phyloP scores from a whole-genome alignment of 1,284 basidiomycete species.

The Tilletia horrida region DNA sequence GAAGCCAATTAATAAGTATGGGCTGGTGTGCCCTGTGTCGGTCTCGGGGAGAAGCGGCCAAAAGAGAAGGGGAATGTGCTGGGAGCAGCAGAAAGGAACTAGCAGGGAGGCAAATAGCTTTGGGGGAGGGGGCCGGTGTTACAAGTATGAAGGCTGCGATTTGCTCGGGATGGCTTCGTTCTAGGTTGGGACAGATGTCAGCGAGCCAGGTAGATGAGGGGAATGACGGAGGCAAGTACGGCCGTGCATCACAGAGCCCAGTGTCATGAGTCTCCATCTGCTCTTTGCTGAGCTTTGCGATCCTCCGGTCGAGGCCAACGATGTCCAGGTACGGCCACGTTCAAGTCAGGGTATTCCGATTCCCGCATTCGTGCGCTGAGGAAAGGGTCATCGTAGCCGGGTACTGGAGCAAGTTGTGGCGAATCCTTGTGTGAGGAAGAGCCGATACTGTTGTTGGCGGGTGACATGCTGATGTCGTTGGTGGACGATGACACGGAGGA shows the following conservation, averaged over 20 bases:
- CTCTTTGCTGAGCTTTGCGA: slow-evolving; percentile 14
- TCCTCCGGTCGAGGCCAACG: slow-evolving; percentile 15
- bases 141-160: not conserved
- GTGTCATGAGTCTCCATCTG: not conserved
- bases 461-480: not conserved
- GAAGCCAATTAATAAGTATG: too few species aligned
- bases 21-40: too few species aligned
- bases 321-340: slow-evolving; percentile 12
- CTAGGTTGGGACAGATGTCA: not conserved
- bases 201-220: not conserved
- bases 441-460: too few species aligned
- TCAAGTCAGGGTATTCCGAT: not conserved
- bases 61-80: too few species aligned
- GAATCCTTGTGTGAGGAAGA: not conserved
- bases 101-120: too few species aligned
- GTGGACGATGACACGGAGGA: not conserved
- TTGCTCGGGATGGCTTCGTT: not conserved
- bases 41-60: too few species aligned
- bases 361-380: slow-evolving; percentile 10
- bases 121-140: not conserved
- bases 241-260: not conserved
- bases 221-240: not conserved
- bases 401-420: not conserved
- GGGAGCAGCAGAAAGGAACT: too few species aligned
- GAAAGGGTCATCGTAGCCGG: slow-evolving; percentile 15